Conservation (phyloP, 371 early-diverging fungal species). For the Lichtheimia corymbifera region DNA sequence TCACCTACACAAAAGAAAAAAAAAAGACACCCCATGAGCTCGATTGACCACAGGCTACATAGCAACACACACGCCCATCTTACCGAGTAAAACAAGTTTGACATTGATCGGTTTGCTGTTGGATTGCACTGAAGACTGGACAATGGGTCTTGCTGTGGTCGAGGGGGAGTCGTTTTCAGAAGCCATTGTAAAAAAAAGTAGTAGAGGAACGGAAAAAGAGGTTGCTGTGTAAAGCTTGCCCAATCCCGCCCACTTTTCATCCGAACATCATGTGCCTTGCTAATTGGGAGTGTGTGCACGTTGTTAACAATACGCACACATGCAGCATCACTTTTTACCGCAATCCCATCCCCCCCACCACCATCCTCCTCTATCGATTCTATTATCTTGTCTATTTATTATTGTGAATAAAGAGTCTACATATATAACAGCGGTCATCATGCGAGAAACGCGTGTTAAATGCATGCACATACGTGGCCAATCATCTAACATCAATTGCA, state of each 20-base stretch:
- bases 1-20: constrained; percentile 57
- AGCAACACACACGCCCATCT: not conserved
- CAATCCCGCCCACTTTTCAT: too few relatives aligned
- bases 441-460: too few relatives aligned
- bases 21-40: not conserved
- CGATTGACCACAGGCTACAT: not conserved
- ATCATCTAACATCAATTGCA: not conserved
- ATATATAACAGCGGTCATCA: too few relatives aligned
- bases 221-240: not conserved
- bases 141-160: constrained; percentile 10
- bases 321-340: too few relatives aligned
- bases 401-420: too few relatives aligned
- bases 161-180: constrained; percentile 11
- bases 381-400: too few relatives aligned
- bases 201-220: not conserved
- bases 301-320: not conserved
- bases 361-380: too few relatives aligned
- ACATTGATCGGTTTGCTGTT: constrained; percentile 16
- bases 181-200: constrained; percentile 2
- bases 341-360: too few relatives aligned
- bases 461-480: too few relatives aligned
- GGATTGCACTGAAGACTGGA: constrained; percentile 7
- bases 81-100: constrained; percentile 27
- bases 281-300: constrained; percentile 1
- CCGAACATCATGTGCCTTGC: not conserved